A percentile compares a stretch with the other conserved stretches of the same genome.
These are phyloP conservation scores for Hansenula lynferdii DNA, from an alignment of 1,139 yeast species.

Conservation along the genomic window DNA sequence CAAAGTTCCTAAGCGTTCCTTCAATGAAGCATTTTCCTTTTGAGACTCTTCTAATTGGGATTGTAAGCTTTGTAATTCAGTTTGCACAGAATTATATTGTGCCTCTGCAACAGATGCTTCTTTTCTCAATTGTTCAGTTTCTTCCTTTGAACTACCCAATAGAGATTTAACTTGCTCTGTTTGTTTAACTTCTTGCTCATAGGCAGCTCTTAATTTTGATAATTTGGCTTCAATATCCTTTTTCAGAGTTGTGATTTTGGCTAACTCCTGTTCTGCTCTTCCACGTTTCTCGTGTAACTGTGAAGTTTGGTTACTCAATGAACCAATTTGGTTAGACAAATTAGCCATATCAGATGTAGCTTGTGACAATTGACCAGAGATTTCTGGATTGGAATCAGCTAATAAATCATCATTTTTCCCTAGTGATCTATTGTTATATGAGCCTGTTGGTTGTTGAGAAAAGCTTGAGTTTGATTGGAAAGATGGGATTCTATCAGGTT, in stretches of 20 bases:
- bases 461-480: slow-evolving; percentile 5
- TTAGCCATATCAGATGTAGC: slow-evolving; percentile 88
- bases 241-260: slow-evolving; percentile 58
- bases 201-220: slow-evolving; percentile 58
- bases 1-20: slow-evolving; percentile 60
- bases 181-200: slow-evolving; percentile 76
- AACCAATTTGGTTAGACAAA: slow-evolving; percentile 76
- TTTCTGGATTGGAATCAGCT: slow-evolving; percentile 46
- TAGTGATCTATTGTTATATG: slow-evolving; percentile 9
- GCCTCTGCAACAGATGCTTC: slow-evolving; percentile 83
- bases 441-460: slow-evolving; percentile 5
- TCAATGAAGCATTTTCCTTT: slow-evolving; percentile 57
- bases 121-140: slow-evolving; percentile 66
- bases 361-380: slow-evolving; percentile 64
- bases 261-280: slow-evolving; percentile 72
- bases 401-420: slow-evolving; percentile 51
- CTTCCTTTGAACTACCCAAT: slow-evolving; percentile 56
- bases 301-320: slow-evolving; percentile 72
- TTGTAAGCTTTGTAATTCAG: slow-evolving; percentile 61
- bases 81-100: slow-evolving; percentile 65
- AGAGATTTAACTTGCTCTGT: slow-evolving; percentile 64
- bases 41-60: slow-evolving; percentile 59
- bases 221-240: slow-evolving; percentile 70
- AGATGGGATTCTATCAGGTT: not conserved
- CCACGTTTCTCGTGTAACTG: slow-evolving; percentile 65